Evolutionary conservation across 2,329 filamentous ascomycete genomes (phyloP).

Genomic region (Zasmidium angulare): DNA sequence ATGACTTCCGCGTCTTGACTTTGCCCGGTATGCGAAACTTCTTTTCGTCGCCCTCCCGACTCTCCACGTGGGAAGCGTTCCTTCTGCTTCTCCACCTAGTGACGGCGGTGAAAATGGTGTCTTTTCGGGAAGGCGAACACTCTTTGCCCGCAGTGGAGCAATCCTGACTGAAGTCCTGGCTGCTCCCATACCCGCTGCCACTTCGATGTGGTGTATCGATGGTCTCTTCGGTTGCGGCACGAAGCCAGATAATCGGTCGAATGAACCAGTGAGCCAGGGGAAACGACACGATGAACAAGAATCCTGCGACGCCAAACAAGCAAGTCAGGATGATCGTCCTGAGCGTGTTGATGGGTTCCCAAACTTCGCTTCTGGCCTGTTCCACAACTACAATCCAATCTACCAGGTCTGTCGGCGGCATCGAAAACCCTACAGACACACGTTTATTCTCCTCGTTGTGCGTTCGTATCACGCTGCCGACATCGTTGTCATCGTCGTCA

Average conservation of each 20-base stretch:
- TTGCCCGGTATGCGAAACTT: slow-evolving; percentile 81
- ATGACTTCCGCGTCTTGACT: slow-evolving; percentile 71
- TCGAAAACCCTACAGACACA: slow-evolving; percentile 80
- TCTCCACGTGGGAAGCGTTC: slow-evolving; percentile 21
- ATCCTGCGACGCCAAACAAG: slow-evolving; percentile 75
- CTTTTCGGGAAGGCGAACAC: background rate
- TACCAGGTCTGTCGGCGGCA: slow-evolving; percentile 65
- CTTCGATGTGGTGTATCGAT: slow-evolving; percentile 60
- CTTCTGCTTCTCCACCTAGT: slow-evolving; percentile 25
- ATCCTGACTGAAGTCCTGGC: slow-evolving; percentile 5
- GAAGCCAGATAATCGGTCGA: slow-evolving; percentile 73
- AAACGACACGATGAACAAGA: slow-evolving; percentile 69
- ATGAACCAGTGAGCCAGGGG: slow-evolving; percentile 82
- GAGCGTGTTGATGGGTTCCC: slow-evolving; percentile 72
- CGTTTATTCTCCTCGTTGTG: slow-evolving; percentile 67
- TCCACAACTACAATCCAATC: slow-evolving; percentile 85
- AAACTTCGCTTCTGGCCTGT: slow-evolving; percentile 71
- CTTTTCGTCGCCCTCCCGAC: slow-evolving; percentile 41
- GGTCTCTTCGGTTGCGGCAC: slow-evolving; percentile 71
- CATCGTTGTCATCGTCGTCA: slow-evolving; percentile 71
- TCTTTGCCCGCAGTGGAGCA: background rate
- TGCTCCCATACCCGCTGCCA: slow-evolving; percentile 28
- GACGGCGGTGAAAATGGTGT: slow-evolving; percentile 39
- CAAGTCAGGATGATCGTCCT: slow-evolving; percentile 78
- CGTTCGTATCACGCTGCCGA: slow-evolving; percentile 60